Base-by-base conservation (phyloP, 2,329 filamentous ascomycete genomes). In the Fusarium proliferatum region DNA sequence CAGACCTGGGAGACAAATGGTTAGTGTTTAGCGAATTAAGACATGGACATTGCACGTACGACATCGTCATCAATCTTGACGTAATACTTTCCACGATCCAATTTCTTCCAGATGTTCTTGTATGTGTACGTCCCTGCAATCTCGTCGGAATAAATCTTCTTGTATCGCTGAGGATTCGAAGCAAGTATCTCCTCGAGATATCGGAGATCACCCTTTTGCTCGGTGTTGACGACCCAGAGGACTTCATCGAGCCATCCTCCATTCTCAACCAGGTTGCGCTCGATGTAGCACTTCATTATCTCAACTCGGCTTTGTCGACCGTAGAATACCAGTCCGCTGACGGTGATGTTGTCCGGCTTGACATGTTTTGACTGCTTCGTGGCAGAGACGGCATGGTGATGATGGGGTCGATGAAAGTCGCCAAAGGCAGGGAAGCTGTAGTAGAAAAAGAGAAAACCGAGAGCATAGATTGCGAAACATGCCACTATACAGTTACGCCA, bases 31-130 rank as follows among this genome's bases (percentile, higher is more conserved):
- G 36, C 51, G 41, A 69, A n/a, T 16, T 21, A 28, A 57, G 51
- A 43, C 58, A 49, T 38, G 9, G 17, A 28, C 6, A 28, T 45
- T 30, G 6, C 28, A 69, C 65, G 34, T 64, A 69, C 65, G 13
- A 69, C 26, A 13, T 69, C 65, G n/a, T 75, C 72, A 2, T 75
- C 72, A n/a, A 75, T 75, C 51, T 75, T 75, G 51, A 75, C 72
- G 34, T 75, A 75, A 46, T 75, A 75, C 23, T 75, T 75, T 21
- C 65, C 72, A 23, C 72, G 59, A 3, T 75, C 72, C 6, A 75
- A 26, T n/a, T 67, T 43, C 42, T 55, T 68, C 72, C 72, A 75
- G 28, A 73, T 71, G 13, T 73, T 59, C 28, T 62, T 75, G 17
- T 67, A 75, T 6, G 72, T 64, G 46, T 75, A 73, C 3, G 69